A percentile compares a stretch with the other conserved stretches of the same genome.
Evolutionary conservation across 768 basidiomycete genomes (phyloP).

Genomic region (Podaxis pistillaris): DNA sequence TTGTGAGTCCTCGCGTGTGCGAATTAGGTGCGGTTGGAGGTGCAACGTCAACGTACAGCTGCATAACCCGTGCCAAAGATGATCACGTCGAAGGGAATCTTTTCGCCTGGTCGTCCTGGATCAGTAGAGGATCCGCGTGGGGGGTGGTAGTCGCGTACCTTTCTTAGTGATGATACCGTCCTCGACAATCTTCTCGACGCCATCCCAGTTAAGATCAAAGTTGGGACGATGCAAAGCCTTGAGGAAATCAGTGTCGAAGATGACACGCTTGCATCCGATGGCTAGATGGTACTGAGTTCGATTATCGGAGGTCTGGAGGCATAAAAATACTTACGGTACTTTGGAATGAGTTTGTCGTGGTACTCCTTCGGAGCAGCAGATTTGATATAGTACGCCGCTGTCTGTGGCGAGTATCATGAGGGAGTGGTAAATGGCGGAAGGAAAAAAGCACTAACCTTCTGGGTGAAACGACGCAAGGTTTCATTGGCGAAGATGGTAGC

Average conservation of each 20-base stretch:
- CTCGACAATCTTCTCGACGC: constrained; percentile 35
- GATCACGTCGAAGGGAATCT: constrained; percentile 34
- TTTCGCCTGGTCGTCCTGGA: constrained; percentile 26
- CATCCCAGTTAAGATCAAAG: constrained; percentile 41
- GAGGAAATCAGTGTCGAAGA: constrained; percentile 49
- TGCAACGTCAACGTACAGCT: constrained; percentile 19
- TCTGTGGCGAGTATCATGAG: constrained; percentile 14
- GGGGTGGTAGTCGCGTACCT: constrained; percentile 24
- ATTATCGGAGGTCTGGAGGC: neutral
- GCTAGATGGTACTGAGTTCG: constrained; percentile 25
- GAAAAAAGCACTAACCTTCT: neutral
- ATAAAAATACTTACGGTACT: constrained; percentile 35
- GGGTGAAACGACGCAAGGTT: neutral
- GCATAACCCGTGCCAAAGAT: constrained; percentile 39
- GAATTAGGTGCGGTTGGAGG: neutral
- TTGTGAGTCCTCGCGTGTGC: neutral
- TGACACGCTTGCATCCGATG: constrained; percentile 53
- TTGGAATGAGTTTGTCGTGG: constrained; percentile 43
- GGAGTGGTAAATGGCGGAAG: neutral
- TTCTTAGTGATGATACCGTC: constrained; percentile 41
- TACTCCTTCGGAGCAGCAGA: constrained; percentile 44
- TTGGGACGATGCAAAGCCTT: constrained; percentile 43
- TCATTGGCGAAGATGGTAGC: neutral
- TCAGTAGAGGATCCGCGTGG: neutral
- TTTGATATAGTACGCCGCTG: constrained; percentile 32